Evolutionary conservation across 169 alveolate species (phyloP).

Genomic region (Cryptosporidium parvum): DNA sequence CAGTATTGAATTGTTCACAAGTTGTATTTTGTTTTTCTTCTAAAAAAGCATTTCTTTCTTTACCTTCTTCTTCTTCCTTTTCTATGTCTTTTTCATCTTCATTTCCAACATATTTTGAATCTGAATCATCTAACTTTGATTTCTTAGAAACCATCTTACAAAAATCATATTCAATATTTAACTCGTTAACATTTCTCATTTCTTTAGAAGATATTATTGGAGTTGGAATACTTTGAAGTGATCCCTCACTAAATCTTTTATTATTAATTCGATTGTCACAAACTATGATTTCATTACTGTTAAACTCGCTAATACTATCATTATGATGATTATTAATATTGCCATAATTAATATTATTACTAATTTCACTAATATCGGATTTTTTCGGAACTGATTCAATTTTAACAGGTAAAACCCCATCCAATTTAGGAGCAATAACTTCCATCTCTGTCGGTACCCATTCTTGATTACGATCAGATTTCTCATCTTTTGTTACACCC

Average conservation of each 20-base stretch:
- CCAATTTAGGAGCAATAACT: conserved; percentile 29
- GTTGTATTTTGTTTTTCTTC: neutral
- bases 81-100: conserved; percentile 2
- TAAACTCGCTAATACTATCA: too few relatives aligned
- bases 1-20: neutral
- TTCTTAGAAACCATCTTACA: conserved; percentile 2
- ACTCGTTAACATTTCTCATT: conserved; percentile 43
- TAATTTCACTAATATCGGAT: too few relatives aligned
- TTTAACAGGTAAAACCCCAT: conserved; percentile 48
- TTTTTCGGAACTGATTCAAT: neutral
- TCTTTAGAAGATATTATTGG: conserved; percentile 60
- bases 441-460: conserved; percentile 39
- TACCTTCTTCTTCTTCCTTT: neutral
- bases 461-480: conserved; percentile 15
- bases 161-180: conserved; percentile 19
- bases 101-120: neutral
- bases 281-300: neutral
- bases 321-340: neutral
- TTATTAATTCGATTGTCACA: neutral
- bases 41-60: neutral
- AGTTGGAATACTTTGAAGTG: neutral
- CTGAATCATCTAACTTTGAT: neutral
- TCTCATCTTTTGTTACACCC: conserved; percentile 31
- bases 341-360: too few relatives aligned
- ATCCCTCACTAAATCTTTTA: neutral